These are phyloP conservation scores for Rubia peregrina DNA, from an alignment of 305 asterid species.

Conservation along the genomic window DNA sequence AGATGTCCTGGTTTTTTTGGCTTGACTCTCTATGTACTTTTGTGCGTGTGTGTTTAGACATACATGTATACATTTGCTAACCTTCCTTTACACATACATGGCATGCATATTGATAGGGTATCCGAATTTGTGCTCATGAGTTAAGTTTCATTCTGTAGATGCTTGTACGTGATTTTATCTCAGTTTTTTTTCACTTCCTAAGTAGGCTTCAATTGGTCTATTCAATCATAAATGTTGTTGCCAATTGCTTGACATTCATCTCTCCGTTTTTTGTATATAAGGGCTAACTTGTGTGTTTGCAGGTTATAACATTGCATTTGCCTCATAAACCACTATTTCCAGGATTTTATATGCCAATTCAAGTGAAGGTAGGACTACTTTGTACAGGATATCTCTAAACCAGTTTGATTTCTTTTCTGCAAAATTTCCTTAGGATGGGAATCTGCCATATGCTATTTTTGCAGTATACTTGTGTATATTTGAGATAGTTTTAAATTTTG, in stretches of 20 bases:
- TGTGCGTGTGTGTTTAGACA: background rate
- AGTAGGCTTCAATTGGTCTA: background rate
- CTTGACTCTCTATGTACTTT: background rate
- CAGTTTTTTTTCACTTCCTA: background rate
- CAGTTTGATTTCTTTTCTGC: background rate
- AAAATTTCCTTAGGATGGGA: background rate
- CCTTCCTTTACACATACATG: background rate
- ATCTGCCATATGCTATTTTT: background rate
- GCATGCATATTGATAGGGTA: too few species aligned
- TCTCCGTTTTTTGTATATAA: background rate
- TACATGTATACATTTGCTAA: background rate
- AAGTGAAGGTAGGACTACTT: conserved; percentile 68
- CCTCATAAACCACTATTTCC: conserved; percentile 85
- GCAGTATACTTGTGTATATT: background rate
- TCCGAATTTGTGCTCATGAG: background rate
- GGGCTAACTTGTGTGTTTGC: conserved; percentile 17
- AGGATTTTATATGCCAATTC: conserved; percentile 92
- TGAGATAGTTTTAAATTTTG: background rate
- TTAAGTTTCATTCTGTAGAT: background rate
- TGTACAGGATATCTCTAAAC: conserved; percentile 9
- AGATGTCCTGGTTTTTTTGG: background rate
- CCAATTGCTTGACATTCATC: background rate
- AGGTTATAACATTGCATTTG: conserved; percentile 79
- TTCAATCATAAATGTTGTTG: background rate
- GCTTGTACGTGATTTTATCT: background rate